phyloP scores from a whole-genome alignment of 331 rosid genomes.

The Arachis monticola region DNA sequence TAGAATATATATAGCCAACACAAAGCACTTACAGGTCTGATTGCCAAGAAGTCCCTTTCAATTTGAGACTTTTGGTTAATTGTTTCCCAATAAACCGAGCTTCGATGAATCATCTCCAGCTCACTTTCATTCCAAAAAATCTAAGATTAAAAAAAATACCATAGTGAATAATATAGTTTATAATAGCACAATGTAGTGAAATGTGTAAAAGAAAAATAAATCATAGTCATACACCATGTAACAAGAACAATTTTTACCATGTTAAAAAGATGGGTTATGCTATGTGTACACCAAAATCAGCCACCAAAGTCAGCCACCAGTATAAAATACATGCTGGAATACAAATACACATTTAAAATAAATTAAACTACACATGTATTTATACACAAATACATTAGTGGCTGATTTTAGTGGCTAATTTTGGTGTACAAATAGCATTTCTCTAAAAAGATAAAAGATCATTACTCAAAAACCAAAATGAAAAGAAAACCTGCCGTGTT shows the following conservation, averaged over 20 bases:
- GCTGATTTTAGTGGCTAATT: too few relatives aligned
- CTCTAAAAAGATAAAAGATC: not conserved
- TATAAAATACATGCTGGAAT: too few relatives aligned
- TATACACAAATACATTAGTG: too few relatives aligned
- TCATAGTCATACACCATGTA: not conserved
- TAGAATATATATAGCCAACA: too few relatives aligned
- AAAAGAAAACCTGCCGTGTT: constrained; percentile 58
- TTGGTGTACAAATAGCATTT: too few relatives aligned
- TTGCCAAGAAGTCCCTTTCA: constrained; percentile 58
- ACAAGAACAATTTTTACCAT: not conserved
- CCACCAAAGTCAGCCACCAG: too few relatives aligned
- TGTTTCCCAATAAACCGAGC: constrained; percentile 69
- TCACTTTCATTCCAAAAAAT: constrained; percentile 72
- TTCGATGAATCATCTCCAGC: constrained; percentile 71
- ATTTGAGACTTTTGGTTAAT: constrained; percentile 59
- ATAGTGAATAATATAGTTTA: not conserved
- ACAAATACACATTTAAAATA: too few relatives aligned
- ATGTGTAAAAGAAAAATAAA: not conserved
- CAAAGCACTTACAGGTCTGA: constrained; percentile 51
- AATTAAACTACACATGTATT: too few relatives aligned
- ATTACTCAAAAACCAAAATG: not conserved
- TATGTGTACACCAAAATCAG: too few relatives aligned
- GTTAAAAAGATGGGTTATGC: not conserved
- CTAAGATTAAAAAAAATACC: constrained; percentile 44
- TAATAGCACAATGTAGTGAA: not conserved